Conservation (phyloP, 129 eudicot species). For the Flaveria linearis region DNA sequence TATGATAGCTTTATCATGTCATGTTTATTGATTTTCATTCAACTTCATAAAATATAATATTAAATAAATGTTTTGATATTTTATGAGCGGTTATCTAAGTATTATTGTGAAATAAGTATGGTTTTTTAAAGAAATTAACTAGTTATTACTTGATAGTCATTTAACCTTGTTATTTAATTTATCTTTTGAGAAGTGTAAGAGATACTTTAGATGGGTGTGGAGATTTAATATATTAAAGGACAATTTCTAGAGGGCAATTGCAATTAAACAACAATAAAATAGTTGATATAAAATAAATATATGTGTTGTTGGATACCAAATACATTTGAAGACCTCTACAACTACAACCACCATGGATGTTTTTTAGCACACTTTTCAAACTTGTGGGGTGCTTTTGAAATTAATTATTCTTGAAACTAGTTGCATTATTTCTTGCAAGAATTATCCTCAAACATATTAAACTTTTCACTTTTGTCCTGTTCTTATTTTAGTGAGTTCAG, state of each 20-base stretch:
- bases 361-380: slow-evolving; percentile 41
- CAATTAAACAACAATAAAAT: neutral
- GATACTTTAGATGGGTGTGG: neutral
- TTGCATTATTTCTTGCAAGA: slow-evolving; percentile 29
- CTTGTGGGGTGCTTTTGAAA: slow-evolving; percentile 42
- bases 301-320: slow-evolving; percentile 38
- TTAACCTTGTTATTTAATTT: neutral
- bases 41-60: neutral
- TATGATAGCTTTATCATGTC: neutral
- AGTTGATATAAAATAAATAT: neutral
- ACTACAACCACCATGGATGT: slow-evolving; percentile 37
- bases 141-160: neutral
- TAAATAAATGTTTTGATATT: neutral
- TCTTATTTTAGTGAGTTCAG: slow-evolving; percentile 29
- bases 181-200: slow-evolving; percentile 23
- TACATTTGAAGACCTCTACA: slow-evolving; percentile 31
- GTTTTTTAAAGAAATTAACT: neutral
- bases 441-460: slow-evolving; percentile 19
- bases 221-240: neutral
- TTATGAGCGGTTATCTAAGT: neutral
- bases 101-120: slow-evolving; percentile 9
- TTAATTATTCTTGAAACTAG: slow-evolving; percentile 13
- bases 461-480: slow-evolving; percentile 21
- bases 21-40: neutral
- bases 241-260: neutral